Evolutionary conservation across 208 protist species (phyloP).

Genomic region (Crithidia acanthocephali): DNA sequence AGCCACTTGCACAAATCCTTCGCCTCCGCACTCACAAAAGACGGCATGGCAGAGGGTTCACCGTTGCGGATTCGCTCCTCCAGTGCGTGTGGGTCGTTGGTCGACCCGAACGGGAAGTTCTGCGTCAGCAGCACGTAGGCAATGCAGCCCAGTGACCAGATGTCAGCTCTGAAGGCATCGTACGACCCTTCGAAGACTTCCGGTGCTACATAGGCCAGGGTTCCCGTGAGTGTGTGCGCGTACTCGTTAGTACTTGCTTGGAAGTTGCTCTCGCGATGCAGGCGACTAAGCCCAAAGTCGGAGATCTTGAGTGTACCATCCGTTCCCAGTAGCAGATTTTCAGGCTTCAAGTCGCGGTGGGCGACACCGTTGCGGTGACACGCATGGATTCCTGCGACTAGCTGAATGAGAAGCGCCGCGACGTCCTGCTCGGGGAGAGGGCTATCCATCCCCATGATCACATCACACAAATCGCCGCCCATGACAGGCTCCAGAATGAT

Average conservation of each 20-base stretch:
- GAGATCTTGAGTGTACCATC: slow-evolving; percentile 83
- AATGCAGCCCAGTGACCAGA: slow-evolving; percentile 91
- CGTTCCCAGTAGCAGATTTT: slow-evolving; percentile 91
- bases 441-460: slow-evolving; percentile 60
- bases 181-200: slow-evolving; percentile 83
- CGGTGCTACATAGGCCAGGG: slow-evolving; percentile 80
- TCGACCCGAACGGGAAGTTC: slow-evolving; percentile 88
- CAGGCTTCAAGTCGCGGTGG: slow-evolving; percentile 95
- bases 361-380: slow-evolving; percentile 87
- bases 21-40: slow-evolving; percentile 58
- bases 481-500: slow-evolving; percentile 88
- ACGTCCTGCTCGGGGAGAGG: slow-evolving; percentile 69
- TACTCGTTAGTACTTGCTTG: slow-evolving; percentile 64
- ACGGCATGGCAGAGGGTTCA: slow-evolving; percentile 53
- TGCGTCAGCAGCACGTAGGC: slow-evolving; percentile 81
- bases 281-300: slow-evolving; percentile 87
- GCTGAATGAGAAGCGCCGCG: slow-evolving; percentile 72
- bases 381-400: slow-evolving; percentile 68
- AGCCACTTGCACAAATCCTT: slow-evolving; percentile 68
- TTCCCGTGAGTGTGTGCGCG: slow-evolving; percentile 78
- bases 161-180: slow-evolving; percentile 86
- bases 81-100: slow-evolving; percentile 48
- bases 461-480: slow-evolving; percentile 84
- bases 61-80: slow-evolving; percentile 64
- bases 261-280: slow-evolving; percentile 80